Evolutionary conservation across 331 rosid species (phyloP).

Genomic region (Acacia pycnantha): DNA sequence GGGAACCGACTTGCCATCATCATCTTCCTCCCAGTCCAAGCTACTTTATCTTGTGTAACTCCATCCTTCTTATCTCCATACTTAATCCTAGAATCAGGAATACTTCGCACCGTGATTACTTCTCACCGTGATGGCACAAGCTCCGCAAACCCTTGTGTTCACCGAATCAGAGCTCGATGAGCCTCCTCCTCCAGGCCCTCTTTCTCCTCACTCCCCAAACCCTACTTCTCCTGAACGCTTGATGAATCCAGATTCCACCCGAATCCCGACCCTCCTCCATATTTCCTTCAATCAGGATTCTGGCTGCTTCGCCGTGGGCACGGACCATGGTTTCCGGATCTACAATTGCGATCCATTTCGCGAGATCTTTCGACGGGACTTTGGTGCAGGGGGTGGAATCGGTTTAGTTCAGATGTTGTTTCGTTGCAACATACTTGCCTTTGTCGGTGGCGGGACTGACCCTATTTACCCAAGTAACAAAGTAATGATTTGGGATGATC

Average conservation of each 20-base stretch:
- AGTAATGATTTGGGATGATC: slow-evolving; percentile 82
- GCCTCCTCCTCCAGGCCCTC: not conserved
- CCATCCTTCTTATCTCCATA: not conserved
- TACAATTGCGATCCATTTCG: slow-evolving; percentile 78
- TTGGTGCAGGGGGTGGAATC: slow-evolving; percentile 57
- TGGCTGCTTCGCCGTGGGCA: slow-evolving; percentile 72
- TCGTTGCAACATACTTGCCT: slow-evolving; percentile 66
- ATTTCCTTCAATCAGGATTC: slow-evolving; percentile 79
- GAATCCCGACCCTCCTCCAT: slow-evolving; percentile 45
- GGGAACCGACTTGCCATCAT: not conserved
- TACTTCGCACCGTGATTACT: not conserved
- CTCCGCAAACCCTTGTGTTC: slow-evolving; percentile 39
- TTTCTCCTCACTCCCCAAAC: slow-evolving; percentile 18
- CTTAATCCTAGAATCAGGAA: not conserved
- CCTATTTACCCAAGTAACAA: slow-evolving; percentile 54
- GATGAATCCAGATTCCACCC: slow-evolving; percentile 18
- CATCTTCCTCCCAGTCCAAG: not conserved
- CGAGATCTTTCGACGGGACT: slow-evolving; percentile 60
- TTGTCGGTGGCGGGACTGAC: slow-evolving; percentile 68
- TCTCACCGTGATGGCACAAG: slow-evolving; percentile 27
- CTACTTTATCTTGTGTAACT: not conserved
- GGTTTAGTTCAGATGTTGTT: slow-evolving; percentile 73
- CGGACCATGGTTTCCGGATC: slow-evolving; percentile 69
- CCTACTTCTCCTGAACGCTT: slow-evolving; percentile 23
- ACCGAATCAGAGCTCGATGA: slow-evolving; percentile 31